A percentile compares a stretch with the other conserved stretches of the same genome.
phyloP scores from a whole-genome alignment of 192 early-diverging fungal species.

The Irineochytrium annulatum region DNA sequence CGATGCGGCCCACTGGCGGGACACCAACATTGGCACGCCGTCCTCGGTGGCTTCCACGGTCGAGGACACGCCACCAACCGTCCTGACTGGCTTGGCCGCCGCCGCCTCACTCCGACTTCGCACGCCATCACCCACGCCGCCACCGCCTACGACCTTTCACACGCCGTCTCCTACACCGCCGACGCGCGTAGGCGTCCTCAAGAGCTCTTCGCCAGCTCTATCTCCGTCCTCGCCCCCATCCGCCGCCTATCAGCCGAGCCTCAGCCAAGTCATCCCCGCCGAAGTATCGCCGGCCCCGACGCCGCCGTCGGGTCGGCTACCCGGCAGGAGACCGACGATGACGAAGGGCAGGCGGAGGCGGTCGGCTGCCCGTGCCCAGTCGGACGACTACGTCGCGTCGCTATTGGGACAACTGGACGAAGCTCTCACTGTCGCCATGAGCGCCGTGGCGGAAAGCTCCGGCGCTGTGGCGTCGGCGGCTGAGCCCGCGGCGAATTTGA shows the following conservation, averaged over 20 bases:
- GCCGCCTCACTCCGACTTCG: too few species aligned
- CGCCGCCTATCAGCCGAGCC: neutral
- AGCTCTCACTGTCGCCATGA: constrained; percentile 2
- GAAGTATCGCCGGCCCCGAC: neutral
- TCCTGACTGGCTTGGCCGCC: too few species aligned
- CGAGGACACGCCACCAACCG: too few species aligned
- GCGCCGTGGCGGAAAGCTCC: neutral
- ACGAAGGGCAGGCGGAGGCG: neutral
- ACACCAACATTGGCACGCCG: neutral
- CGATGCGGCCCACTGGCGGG: neutral
- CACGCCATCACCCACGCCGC: too few species aligned
- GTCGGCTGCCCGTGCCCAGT: too few species aligned
- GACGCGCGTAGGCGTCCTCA: too few species aligned
- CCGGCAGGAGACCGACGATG: too few species aligned
- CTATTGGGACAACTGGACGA: constrained; percentile 3
- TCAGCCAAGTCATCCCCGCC: neutral
- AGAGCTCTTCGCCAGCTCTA: neutral
- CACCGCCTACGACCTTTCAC: too few species aligned
- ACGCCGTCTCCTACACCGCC: too few species aligned
- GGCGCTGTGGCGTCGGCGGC: too few species aligned
- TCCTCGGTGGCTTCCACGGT: neutral
- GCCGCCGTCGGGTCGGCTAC: neutral
- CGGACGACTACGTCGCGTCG: neutral
- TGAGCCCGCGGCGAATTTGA: too few species aligned
- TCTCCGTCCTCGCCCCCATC: neutral